Base-by-base conservation (phyloP, 208 protist genomes). In the Crithidia fasciculata region DNA sequence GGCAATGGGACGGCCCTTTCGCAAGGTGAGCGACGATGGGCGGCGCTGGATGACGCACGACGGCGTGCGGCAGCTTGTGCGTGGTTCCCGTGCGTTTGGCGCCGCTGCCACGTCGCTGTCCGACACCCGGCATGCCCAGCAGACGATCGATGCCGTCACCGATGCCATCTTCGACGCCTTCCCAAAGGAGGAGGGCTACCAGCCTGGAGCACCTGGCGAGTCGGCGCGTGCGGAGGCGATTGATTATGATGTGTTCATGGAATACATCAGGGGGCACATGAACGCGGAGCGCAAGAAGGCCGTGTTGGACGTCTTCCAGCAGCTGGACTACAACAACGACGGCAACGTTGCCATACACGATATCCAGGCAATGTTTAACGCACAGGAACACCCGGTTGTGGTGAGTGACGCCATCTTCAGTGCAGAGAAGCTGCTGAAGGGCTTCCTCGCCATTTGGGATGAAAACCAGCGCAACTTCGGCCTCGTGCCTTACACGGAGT, bases 221-320 rank as follows among this genome's bases (percentile, higher is more conserved):
- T 63, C 52, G 18, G 62, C 69, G 19, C 63, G 57, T 15, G 80
- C 62, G 37, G 56, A 77, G 19, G 70, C 65, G 2, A 72, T 96
- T 8, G 92, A 96, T 72, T 96, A 96, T 69, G 92, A 95, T 71
- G 84, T 91, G 4, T 90, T 97, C 52, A 94, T 95, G 81, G 87
- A 92, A 52, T 91, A 87, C 55, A 70, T 97, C 15, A 87, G 94
- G 28, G 92, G 92, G 3, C 87, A 84, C 60, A 97, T 97, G 94
- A 93, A 74, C 69, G 72, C 88, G 47, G 67, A 45, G 16, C 87
- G 94, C n/a, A 96, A 96, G 77, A 86, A 87, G 58, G 85, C 83
- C 9, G 92, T 97, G 41, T 80, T 76, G 76, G 64, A 87, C 12
- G 84, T 93, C 5, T 97, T 97, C 60, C 78, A 81, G 52, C 74